phyloP scores from a whole-genome alignment of 306 rosid species.

The Vigna angularis region DNA sequence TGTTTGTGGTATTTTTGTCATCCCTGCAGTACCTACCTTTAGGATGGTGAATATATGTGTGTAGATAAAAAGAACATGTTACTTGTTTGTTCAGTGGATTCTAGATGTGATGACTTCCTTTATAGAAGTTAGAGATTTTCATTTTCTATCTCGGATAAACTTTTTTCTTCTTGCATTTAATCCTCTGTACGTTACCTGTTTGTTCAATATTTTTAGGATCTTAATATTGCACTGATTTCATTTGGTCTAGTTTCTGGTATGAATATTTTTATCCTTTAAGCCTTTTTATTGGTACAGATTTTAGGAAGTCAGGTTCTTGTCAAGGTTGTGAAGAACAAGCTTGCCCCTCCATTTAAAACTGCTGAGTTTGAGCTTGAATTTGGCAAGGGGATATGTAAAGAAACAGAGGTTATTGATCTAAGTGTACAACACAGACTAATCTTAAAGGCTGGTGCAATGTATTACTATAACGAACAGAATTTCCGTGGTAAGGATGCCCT shows the following conservation, averaged over 20 bases:
- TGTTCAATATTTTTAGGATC: constrained; percentile 8
- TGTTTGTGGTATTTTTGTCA: neutral
- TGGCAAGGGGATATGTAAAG: constrained; percentile 84
- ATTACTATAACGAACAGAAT: constrained; percentile 50
- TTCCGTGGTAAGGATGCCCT: constrained; percentile 77
- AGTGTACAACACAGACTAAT: constrained; percentile 70
- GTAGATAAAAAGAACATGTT: constrained; percentile 15
- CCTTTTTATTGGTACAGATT: constrained; percentile 53
- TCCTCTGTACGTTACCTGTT: neutral
- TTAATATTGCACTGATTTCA: constrained; percentile 5
- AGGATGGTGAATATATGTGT: neutral
- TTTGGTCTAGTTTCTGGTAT: constrained; percentile 16
- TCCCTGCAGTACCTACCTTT: neutral
- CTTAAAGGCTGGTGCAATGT: constrained; percentile 59
- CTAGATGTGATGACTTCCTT: constrained; percentile 8
- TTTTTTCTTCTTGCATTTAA: neutral
- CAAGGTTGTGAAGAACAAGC: constrained; percentile 96
- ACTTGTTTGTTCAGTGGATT: neutral
- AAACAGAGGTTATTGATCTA: constrained; percentile 69
- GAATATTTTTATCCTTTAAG: constrained; percentile 22
- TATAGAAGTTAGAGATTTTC: constrained; percentile 1
- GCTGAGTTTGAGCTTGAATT: constrained; percentile 88
- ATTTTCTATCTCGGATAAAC: neutral
- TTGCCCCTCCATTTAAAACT: constrained; percentile 86
- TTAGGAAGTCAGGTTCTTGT: constrained; percentile 83